Evolutionary conservation across 73 alveolate species (phyloP).

Genomic region (Tetrahymena borealis): DNA sequence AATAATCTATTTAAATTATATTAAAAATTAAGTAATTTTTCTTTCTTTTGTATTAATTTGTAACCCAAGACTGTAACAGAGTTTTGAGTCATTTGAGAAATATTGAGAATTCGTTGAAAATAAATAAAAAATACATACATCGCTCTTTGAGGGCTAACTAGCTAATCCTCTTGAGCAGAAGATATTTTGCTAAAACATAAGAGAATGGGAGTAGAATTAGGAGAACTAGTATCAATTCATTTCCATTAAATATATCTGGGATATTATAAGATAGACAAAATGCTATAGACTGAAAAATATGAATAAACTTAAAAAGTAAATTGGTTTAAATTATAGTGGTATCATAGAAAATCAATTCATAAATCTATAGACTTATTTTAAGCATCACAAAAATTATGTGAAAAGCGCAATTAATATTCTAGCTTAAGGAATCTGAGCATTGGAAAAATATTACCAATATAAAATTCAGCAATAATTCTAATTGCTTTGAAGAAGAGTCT

Average conservation of each 20-base stretch:
- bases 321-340: background rate
- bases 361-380: background rate
- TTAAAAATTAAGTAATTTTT: background rate
- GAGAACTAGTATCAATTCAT: background rate
- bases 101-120: too few relatives aligned
- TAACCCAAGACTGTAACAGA: too few relatives aligned
- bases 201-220: background rate
- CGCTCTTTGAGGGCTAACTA: background rate
- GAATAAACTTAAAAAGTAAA: background rate
- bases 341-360: background rate
- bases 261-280: background rate
- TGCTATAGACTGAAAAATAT: background rate
- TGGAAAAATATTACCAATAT: background rate
- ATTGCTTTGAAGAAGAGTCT: background rate
- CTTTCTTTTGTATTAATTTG: too few relatives aligned
- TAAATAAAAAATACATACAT: background rate
- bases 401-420: background rate
- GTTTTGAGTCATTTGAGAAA: too few relatives aligned
- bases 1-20: background rate
- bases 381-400: background rate
- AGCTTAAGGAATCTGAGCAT: background rate
- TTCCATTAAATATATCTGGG: background rate
- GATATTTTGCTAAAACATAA: background rate
- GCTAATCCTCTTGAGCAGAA: background rate
- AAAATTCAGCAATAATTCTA: background rate